A percentile compares a stretch with the other conserved stretches of the same genome.
These are phyloP conservation scores for Suillus sp. DNA, from an alignment of 768 basidiomycete genomes.

Conservation along the genomic window DNA sequence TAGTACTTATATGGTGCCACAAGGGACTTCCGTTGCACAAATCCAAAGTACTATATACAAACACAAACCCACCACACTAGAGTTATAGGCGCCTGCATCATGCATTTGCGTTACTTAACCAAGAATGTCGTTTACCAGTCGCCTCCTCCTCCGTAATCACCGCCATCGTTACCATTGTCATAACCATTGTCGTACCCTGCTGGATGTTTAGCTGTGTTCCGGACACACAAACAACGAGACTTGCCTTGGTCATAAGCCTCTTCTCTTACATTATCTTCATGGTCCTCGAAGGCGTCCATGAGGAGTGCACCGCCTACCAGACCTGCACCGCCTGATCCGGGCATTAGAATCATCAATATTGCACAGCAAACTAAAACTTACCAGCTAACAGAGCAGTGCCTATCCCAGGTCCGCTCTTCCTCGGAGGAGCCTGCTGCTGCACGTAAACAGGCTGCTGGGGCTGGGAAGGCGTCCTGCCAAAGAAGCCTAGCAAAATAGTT, in stretches of 20 bases:
- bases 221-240: not conserved
- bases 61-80: not conserved
- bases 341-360: constrained; percentile 9
- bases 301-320: constrained; percentile 65
- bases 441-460: constrained; percentile 34
- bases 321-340: constrained; percentile 55
- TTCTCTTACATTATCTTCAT: constrained; percentile 36
- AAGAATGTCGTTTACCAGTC: constrained; percentile 16
- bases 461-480: constrained; percentile 31
- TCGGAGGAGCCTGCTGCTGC: constrained; percentile 41
- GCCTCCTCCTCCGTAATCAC: constrained; percentile 14
- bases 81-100: not conserved
- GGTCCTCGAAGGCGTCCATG: constrained; percentile 50
- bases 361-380: constrained; percentile 27
- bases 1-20: not conserved
- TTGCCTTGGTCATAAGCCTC: constrained; percentile 40
- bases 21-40: not conserved
- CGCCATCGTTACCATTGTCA: constrained; percentile 7
- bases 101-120: not conserved
- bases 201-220: not conserved
- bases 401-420: constrained; percentile 52
- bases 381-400: constrained; percentile 50
- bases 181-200: constrained; percentile 36
- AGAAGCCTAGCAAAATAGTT: constrained; percentile 28
- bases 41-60: constrained; percentile 2